These are phyloP conservation scores for Tetrahymena elliotti DNA, from an alignment of 73 alveolate genomes.

Conservation along the genomic window DNA sequence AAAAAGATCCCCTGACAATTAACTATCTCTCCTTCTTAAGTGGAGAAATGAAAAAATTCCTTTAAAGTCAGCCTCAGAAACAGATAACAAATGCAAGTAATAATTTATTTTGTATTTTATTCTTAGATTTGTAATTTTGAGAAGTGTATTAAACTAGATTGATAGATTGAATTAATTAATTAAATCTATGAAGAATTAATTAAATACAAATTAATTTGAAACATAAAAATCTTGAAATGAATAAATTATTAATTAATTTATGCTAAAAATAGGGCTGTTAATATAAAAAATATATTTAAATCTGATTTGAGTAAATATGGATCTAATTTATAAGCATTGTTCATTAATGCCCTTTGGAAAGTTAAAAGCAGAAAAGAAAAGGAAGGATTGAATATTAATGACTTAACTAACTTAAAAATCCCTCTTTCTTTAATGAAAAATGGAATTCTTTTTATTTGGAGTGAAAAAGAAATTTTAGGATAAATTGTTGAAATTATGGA, in stretches of 20 bases:
- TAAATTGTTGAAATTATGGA: conserved; percentile 19
- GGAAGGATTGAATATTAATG: not conserved
- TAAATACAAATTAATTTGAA: not conserved
- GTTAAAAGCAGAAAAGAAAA: not conserved
- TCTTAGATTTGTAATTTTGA: not conserved
- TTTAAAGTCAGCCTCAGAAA: not conserved
- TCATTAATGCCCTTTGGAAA: not conserved
- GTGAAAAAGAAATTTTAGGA: conserved; percentile 10
- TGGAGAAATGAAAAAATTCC: not conserved
- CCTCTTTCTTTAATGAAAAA: not conserved
- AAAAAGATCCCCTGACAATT: not conserved
- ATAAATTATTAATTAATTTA: too few relatives aligned
- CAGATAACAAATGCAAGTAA: not conserved
- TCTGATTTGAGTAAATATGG: not conserved
- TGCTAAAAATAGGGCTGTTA: not conserved
- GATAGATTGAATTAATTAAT: not conserved
- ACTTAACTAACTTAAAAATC: not conserved
- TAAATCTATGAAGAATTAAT: not conserved
- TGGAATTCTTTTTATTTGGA: conserved; percentile 35
- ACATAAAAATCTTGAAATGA: not conserved
- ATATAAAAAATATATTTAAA: not conserved
- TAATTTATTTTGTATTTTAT: not conserved
- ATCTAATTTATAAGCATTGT: not conserved
- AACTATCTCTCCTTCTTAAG: not conserved
- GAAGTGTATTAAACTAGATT: not conserved